Conservation (phyloP, 192 early-diverging fungal species). For the Backusella psychrophila region DNA sequence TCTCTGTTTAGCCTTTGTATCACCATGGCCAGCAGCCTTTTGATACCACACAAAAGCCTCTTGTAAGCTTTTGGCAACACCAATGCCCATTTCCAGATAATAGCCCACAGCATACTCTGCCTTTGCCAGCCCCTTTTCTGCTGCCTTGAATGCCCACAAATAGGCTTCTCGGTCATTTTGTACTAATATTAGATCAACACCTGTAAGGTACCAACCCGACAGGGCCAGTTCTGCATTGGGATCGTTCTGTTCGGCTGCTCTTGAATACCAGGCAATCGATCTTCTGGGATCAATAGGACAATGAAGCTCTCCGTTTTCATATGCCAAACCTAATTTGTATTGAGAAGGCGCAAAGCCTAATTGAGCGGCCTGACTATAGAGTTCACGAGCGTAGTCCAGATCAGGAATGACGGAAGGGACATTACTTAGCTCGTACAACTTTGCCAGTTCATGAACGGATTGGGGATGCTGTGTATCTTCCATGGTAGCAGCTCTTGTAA, state of each 20-base stretch:
- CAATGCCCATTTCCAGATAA: slow-evolving; percentile 90
- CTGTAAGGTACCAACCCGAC: slow-evolving; percentile 97
- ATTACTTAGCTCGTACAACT: slow-evolving; percentile 74
- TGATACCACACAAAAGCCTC: slow-evolving; percentile 90
- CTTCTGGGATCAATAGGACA: slow-evolving; percentile 83
- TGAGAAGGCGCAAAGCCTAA: slow-evolving; percentile 93
- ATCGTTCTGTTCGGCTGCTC: slow-evolving; percentile 89
- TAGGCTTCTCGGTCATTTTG: slow-evolving; percentile 95
- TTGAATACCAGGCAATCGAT: slow-evolving; percentile 96
- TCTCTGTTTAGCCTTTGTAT: slow-evolving; percentile 78
- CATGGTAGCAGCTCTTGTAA: slow-evolving; percentile 88
- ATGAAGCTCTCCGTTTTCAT: slow-evolving; percentile 91
- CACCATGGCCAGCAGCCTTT: slow-evolving; percentile 77
- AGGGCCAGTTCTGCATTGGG: slow-evolving; percentile 89
- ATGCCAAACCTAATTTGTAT: slow-evolving; percentile 87
- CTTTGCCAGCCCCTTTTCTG: slow-evolving; percentile 90
- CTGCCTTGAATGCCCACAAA: slow-evolving; percentile 94
- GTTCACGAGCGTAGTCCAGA: slow-evolving; percentile 83
- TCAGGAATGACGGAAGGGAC: slow-evolving; percentile 75
- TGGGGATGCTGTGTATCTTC: slow-evolving; percentile 92
- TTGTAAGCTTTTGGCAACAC: slow-evolving; percentile 61
- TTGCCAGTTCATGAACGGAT: slow-evolving; percentile 89
- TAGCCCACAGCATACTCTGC: slow-evolving; percentile 97
- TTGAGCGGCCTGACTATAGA: slow-evolving; percentile 90
- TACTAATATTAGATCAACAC: slow-evolving; percentile 75